Base-by-base conservation (phyloP, 495 filamentous ascomycete species). In the Talaromyces adpressus region DNA sequence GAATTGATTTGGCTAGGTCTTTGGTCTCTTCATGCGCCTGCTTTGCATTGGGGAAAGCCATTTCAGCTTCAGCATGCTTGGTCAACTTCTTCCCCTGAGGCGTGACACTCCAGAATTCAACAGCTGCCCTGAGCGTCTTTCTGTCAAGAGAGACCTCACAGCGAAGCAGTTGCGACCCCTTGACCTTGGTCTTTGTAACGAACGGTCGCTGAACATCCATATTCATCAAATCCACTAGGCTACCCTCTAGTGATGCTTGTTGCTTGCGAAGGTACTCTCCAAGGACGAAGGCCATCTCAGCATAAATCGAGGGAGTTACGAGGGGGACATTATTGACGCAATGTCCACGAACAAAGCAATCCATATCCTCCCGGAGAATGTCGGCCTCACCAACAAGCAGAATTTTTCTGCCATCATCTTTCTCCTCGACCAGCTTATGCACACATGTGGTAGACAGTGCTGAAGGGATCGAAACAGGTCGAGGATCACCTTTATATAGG, bases 221-320 rank as follows among this genome's bases (percentile, higher is more conserved):
- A 51, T 51, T 3, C 12, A 4, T 4, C 47, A 51, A 4, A 22
- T 51, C 47, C 5, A 51, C 47, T 9, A 34, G 8, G 32, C 32
- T 4, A 9, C 32, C 32, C 32, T 4, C 32, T 34, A 4, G 32
- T n/a, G 32, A 63, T 81, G 75, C 74, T 84, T 91, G 61, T 79
- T 84, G 51, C 86, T 89, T 59, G 84, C n/a, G n/a, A n/a, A 82
- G 11, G 65, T 90, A 91, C 25, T 91, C 82, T 64, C 81, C 86
- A 41, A 91, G 74, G 0, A 89, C 91, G 63, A 90, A 81, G 14
- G 88, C 89, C 77, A 91, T 91, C 71, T 93, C 90, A 22, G 85
- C 89, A 63, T 91, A 91, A 1, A 92, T n/a, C n/a, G n/a, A n/a
- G n/a, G n/a, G n/a, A n/a, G n/a, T n/a, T n/a, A n/a, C n/a, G n/a